Evolutionary conservation across 208 protist genomes (phyloP).

Genomic region (Vickermania spadyakhi): DNA sequence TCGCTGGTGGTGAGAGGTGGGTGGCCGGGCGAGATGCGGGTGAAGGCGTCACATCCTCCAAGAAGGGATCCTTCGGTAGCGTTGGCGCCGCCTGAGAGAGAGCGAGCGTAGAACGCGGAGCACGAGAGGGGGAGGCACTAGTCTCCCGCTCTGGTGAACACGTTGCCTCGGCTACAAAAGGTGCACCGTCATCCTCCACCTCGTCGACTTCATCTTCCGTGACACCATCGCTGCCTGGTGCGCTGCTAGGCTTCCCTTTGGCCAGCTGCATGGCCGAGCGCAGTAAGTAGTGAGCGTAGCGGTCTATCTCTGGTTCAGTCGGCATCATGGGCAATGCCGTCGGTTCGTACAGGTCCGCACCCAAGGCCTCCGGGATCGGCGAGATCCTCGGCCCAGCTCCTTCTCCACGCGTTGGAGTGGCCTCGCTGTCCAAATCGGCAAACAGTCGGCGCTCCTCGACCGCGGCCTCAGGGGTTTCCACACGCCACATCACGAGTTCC

Average conservation of each 20-base stretch:
- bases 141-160: too few species aligned
- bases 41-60: too few species aligned
- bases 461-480: slow-evolving; percentile 15
- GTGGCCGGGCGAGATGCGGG: too few species aligned
- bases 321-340: neutral
- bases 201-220: too few species aligned
- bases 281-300: neutral
- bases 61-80: neutral
- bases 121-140: too few species aligned
- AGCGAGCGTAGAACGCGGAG: neutral
- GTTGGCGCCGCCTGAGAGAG: neutral
- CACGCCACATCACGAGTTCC: slow-evolving; percentile 72
- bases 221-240: neutral
- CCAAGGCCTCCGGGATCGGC: neutral
- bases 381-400: neutral
- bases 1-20: too few species aligned
- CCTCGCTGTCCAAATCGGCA: slow-evolving; percentile 41
- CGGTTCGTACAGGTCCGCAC: slow-evolving; percentile 2
- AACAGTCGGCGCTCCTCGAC: slow-evolving; percentile 1
- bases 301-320: neutral
- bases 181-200: too few species aligned
- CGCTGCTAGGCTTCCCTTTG: neutral
- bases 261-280: neutral
- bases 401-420: slow-evolving; percentile 35
- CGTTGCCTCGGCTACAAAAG: too few species aligned